Evolutionary conservation across 2,329 filamentous ascomycete species (phyloP), one percentile per base, ranked within the genome.

Genomic region (Fusarium sp.): DNA sequence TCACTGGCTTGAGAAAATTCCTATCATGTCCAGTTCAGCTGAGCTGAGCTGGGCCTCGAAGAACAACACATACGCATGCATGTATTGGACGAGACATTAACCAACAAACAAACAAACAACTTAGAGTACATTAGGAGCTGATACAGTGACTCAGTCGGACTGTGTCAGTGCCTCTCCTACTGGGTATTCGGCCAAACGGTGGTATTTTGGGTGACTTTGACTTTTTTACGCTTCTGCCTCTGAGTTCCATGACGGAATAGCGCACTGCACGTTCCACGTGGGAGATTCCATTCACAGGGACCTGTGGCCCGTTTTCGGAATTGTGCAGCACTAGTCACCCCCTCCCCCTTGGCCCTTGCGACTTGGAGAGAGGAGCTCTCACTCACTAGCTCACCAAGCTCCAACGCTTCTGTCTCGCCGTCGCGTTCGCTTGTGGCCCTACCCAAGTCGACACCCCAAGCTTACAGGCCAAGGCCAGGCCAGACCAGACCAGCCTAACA

Each of bases 221-320:
- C 67, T 70, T 69, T 77, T 74, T 72, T 69, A 54, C 64, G 24
- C 51, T 41, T 55, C 51, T 55, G 51, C 39, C 64, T 66, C 47
- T 55, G 69, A 55, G 48, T 68, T 73, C 71, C 60, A 72, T 76
- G 75, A 75, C 69, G 72, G 73, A 77, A 75, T 68, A 69, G 73
- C 59, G 69, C 66, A 67, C 77, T 80, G 78, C 79, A 80, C 69
- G 74, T 74, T 76, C 79, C 79, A 80, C 79, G 78, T 80, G 79
- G 79, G 72, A 75, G 65, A 68, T 72, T 73, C 69, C 69, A 73
- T 66, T 67, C 67, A 70, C 70, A 76, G 67, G 63, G 62, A 64
- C 69, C 59, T 61, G 32, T 60, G 42, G 55, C 64, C 72, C 61
- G 65, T 70, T 77, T 79, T 78, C 63, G 76, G 77, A 76, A 68